Base-by-base conservation (phyloP, 495 filamentous ascomycete species). In the Cercophora scortea region DNA sequence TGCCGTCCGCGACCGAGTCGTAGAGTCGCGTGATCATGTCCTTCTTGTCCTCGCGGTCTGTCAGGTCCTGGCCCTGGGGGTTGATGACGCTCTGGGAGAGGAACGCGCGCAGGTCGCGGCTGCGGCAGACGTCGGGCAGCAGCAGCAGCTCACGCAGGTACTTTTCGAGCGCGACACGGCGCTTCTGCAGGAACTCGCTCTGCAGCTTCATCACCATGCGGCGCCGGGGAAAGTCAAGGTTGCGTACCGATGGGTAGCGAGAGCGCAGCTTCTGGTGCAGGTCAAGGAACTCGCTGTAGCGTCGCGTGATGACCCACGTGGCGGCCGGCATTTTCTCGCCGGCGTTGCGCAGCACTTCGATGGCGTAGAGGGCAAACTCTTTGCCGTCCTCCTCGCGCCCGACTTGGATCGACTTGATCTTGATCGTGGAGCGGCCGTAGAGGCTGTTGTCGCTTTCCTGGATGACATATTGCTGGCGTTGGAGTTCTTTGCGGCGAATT, bases 361-460 rank as follows among this genome's bases (percentile, higher is more conserved):
- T 81, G 35, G 95, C 84, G 64, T 98, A 98, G 49, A 96, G 73
- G 16, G 90, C 94, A 62, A 86, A 97, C 63, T 97, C 93, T 58
- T 88, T 88, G 16, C 92, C 93, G 54, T 96, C 90, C 34, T 92
- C 87, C 53, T 96, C 91, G 53, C 80, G 87, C 15, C 89, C 93
- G 42, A 96, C 88, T 66, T 93, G 89, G 53, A 95, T 91, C 2
- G 87, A 86, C 65, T 88, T 90, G 69, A 99, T 96, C 49, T 79
- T 85, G 54, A 97, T 81, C 6, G 81, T 86, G 4, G 93, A 90
- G 11, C 93, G 86, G 13, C 93, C 93, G 66, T 93, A 96, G 40
- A 99, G 74, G 66, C 90, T 96, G 68, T 97, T 99, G 61, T 97
- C 94, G 63, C 90, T 95, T 66, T 97, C 92, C 65, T 99, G 94